These are phyloP conservation scores for Blastomyces emzantsi DNA, from an alignment of 2,329 filamentous ascomycete genomes.

Conservation along the genomic window DNA sequence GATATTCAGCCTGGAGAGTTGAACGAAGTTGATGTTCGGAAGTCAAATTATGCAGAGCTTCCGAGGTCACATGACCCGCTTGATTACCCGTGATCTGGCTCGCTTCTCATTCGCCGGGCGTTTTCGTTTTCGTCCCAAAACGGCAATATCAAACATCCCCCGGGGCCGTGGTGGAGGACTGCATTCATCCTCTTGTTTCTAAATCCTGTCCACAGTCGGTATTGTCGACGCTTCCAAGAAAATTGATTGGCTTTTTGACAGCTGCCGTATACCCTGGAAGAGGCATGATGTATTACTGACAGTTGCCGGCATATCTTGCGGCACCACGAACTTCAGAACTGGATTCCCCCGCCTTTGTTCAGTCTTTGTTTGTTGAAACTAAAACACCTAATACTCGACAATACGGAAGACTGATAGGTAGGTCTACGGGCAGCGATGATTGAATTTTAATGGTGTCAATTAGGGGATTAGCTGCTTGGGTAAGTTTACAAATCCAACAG, in stretches of 20 bases:
- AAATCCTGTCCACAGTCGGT: too few relatives aligned
- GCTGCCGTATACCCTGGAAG: background rate
- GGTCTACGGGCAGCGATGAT: background rate
- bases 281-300: background rate
- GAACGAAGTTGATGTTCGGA: conserved; percentile 36
- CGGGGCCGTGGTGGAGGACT: too few relatives aligned
- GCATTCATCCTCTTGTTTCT: too few relatives aligned
- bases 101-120: conserved; percentile 20
- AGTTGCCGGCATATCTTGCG: background rate
- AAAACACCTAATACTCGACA: background rate
- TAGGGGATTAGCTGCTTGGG: background rate
- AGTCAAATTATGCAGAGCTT: conserved; percentile 39
- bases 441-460: background rate
- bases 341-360: background rate
- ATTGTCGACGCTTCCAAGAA: background rate
- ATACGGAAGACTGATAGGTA: background rate
- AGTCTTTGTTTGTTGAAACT: background rate
- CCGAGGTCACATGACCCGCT: conserved; percentile 38
- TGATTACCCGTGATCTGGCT: conserved; percentile 31
- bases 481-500: background rate
- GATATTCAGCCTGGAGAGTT: conserved; percentile 23
- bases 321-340: background rate
- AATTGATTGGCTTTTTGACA: background rate
- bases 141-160: background rate
- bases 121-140: background rate